phyloP scores from a whole-genome alignment of 2,329 filamentous ascomycete genomes.

The Whalleya microplaca region DNA sequence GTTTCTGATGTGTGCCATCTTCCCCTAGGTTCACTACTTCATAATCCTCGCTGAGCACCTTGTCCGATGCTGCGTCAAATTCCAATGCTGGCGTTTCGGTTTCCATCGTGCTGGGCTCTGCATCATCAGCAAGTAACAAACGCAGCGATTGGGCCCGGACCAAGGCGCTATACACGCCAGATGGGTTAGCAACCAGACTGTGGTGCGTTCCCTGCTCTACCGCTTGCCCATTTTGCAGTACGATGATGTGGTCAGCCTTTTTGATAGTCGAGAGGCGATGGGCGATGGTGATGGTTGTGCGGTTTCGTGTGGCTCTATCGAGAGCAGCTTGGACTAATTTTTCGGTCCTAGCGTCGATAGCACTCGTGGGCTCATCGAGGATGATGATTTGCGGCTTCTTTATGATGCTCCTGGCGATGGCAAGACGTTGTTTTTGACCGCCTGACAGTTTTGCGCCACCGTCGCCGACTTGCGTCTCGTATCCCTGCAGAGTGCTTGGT shows the following conservation, averaged over 20 bases:
- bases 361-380: constrained; percentile 71
- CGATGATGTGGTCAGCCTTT: constrained; percentile 79
- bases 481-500: constrained; percentile 57
- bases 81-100: neutral
- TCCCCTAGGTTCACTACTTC: neutral
- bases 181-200: constrained; percentile 6
- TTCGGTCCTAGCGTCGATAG: constrained; percentile 58
- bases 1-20: neutral
- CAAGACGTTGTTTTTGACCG: constrained; percentile 70
- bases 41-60: neutral
- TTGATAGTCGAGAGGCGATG: constrained; percentile 76
- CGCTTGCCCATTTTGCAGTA: constrained; percentile 11
- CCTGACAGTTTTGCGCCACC: constrained; percentile 66
- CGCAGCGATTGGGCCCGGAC: constrained; percentile 25
- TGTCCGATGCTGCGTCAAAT: neutral
- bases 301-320: constrained; percentile 58
- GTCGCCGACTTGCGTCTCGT: constrained; percentile 67
- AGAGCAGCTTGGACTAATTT: constrained; percentile 65
- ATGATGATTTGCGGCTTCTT: constrained; percentile 65
- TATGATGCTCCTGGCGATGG: constrained; percentile 68
- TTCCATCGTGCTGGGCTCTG: neutral
- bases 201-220: constrained; percentile 29
- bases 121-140: neutral
- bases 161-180: constrained; percentile 23
- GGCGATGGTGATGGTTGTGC: constrained; percentile 73